phyloP scores from a whole-genome alignment of 305 asterid genomes.

The Rubia balearica region DNA sequence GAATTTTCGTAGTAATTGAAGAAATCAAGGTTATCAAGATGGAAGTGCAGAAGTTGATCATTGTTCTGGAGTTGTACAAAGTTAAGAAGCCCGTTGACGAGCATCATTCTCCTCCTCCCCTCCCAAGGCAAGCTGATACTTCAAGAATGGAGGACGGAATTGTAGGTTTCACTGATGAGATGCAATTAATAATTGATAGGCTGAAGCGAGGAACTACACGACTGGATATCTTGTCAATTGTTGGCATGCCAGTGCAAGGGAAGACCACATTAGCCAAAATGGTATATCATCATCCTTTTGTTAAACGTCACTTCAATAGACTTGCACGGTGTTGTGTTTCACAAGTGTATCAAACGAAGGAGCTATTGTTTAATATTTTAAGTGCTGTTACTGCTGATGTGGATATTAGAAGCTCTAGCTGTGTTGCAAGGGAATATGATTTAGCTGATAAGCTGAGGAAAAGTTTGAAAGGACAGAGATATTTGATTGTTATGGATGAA shows the following conservation, averaged over 20 bases:
- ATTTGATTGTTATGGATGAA: constrained; percentile 18
- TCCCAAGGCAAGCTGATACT: constrained; percentile 4
- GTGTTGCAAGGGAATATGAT: not conserved
- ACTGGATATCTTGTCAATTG: no score
- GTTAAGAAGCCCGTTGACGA: no score
- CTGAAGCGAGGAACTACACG: constrained; percentile 20
- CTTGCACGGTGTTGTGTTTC: constrained; percentile 16
- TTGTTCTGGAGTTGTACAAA: not conserved
- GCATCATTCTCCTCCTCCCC: no score
- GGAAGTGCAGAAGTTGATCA: constrained; percentile 1
- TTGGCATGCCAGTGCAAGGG: no score
- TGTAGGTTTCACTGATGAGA: constrained; percentile 34
- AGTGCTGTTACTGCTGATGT: not conserved
- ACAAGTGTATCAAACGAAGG: constrained; percentile 9
- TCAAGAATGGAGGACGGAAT: constrained; percentile 1
- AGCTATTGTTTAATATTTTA: constrained; percentile 15
- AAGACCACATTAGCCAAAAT: not conserved
- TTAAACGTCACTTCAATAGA: not conserved
- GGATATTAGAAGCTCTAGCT: not conserved
- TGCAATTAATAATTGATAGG: constrained; percentile 10
- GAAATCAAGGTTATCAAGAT: not conserved
- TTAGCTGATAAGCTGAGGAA: constrained; percentile 6
- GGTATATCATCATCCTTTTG: not conserved
- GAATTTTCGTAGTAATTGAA: not conserved
- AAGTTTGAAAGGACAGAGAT: constrained; percentile 11